Percentiles rank a stretch among this genome's conserved stretches.
These are phyloP conservation scores for Paramecium bursaria DNA, from an alignment of 73 alveolate species.

Conservation along the genomic window DNA sequence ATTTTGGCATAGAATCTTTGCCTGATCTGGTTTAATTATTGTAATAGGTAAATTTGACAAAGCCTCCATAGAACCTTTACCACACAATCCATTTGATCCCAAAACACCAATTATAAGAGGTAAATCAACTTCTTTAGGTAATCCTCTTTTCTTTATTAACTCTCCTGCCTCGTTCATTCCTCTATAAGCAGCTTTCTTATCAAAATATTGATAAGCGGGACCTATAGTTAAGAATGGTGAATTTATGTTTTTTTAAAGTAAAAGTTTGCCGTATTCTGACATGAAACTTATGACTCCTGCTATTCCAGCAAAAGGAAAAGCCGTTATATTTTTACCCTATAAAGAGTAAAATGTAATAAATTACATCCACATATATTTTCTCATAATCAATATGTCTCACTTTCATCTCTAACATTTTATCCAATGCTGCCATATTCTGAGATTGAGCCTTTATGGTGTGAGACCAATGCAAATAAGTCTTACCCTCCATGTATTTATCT, in stretches of 20 bases:
- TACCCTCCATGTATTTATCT: constrained; percentile 71
- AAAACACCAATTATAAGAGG: constrained; percentile 87
- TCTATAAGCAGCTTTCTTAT: constrained; percentile 73
- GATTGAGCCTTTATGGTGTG: constrained; percentile 88
- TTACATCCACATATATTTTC: constrained; percentile 76
- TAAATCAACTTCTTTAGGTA: constrained; percentile 71
- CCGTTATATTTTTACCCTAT: constrained; percentile 54
- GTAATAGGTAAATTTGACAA: constrained; percentile 81
- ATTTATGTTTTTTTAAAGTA: constrained; percentile 72
- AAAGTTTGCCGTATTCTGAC: constrained; percentile 85
- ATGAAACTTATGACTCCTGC: constrained; percentile 87
- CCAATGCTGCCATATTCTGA: constrained; percentile 86
- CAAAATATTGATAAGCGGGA: constrained; percentile 79
- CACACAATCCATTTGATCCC: constrained; percentile 85
- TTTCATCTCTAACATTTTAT: constrained; percentile 79
- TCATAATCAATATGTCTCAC: constrained; percentile 89
- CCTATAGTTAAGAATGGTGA: constrained; percentile 83
- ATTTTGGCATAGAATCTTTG: constrained; percentile 64
- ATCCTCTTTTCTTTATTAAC: constrained; percentile 74
- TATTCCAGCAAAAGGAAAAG: constrained; percentile 82
- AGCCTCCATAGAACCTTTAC: constrained; percentile 85
- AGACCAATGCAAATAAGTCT: constrained; percentile 85
- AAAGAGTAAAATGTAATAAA: background rate
- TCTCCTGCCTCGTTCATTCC: constrained; percentile 66
- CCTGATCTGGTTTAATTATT: constrained; percentile 79